Conservation (phyloP, 2,329 filamentous ascomycete species). For the Xylariaceae sp. region DNA sequence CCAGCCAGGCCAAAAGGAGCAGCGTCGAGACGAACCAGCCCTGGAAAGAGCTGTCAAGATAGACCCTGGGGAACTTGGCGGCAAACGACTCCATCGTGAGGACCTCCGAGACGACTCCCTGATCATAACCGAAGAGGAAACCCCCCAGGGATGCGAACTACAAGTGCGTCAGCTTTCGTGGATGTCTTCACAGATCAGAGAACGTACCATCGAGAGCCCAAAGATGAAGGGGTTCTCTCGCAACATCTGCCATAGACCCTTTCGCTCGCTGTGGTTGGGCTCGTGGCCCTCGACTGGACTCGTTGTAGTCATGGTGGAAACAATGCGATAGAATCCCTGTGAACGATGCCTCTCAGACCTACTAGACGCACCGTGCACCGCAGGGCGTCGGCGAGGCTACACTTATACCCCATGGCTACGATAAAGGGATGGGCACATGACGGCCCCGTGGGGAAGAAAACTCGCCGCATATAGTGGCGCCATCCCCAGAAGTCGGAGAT, state of each 20-base stretch:
- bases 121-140: conserved; percentile 43
- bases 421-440: too few relatives aligned
- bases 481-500: too few relatives aligned
- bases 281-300: too few relatives aligned
- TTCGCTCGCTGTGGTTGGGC: neutral
- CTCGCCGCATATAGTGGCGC: too few relatives aligned
- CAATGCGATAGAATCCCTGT: too few relatives aligned
- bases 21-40: conserved; percentile 47
- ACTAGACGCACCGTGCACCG: too few relatives aligned
- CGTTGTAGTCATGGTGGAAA: too few relatives aligned
- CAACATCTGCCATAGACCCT: neutral
- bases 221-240: conserved; percentile 1
- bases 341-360: too few relatives aligned
- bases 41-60: conserved; percentile 37
- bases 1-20: conserved; percentile 40
- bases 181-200: neutral
- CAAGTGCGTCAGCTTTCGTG: neutral
- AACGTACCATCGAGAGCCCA: neutral
- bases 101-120: conserved; percentile 40
- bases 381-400: too few relatives aligned
- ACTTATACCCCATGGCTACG: too few relatives aligned
- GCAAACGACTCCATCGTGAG: conserved; percentile 38
- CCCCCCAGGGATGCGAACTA: conserved; percentile 15
- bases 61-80: conserved; percentile 25
- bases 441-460: too few relatives aligned